These are phyloP conservation scores for Salix exigua DNA, from an alignment of 345 rosid genomes.

Conservation along the genomic window DNA sequence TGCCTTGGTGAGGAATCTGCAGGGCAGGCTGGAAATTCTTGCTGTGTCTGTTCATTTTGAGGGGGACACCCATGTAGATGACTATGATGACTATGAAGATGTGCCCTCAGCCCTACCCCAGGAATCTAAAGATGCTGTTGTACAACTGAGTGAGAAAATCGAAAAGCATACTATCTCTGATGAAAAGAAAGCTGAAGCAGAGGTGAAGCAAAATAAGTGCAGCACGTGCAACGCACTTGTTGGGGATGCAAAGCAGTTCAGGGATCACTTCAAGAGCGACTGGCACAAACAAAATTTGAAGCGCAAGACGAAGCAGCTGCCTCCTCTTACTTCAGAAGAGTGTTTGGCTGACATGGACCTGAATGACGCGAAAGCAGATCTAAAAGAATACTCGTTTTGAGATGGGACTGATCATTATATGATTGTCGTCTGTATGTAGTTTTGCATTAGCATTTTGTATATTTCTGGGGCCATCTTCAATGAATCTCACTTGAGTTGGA, in stretches of 20 bases:
- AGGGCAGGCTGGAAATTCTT: slow-evolving; percentile 85
- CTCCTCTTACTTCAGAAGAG: slow-evolving; percentile 75
- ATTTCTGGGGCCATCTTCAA: background rate
- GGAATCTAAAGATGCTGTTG: slow-evolving; percentile 32
- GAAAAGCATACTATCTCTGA: slow-evolving; percentile 44
- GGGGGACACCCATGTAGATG: slow-evolving; percentile 79
- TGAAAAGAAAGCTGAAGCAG: slow-evolving; percentile 37
- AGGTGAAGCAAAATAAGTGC: slow-evolving; percentile 69
- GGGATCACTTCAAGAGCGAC: slow-evolving; percentile 88
- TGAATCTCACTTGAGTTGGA: background rate
- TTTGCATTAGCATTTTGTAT: background rate
- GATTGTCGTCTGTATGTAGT: background rate
- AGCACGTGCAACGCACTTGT: slow-evolving; percentile 73
- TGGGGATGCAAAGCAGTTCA: slow-evolving; percentile 75
- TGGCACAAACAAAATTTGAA: slow-evolving; percentile 96
- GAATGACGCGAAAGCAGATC: slow-evolving; percentile 61
- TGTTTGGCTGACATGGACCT: slow-evolving; percentile 68
- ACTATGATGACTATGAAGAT: slow-evolving; percentile 68
- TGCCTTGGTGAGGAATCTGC: slow-evolving; percentile 65
- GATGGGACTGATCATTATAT: background rate
- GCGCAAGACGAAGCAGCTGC: slow-evolving; percentile 81
- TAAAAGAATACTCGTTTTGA: slow-evolving; percentile 94
- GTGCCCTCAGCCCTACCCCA: slow-evolving; percentile 30
- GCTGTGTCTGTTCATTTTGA: slow-evolving; percentile 84
- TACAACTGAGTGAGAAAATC: slow-evolving; percentile 48